Evolutionary conservation across 345 rosid genomes (phyloP), one percentile per base, ranked within the genome.

Genomic region (Brassica incana): DNA sequence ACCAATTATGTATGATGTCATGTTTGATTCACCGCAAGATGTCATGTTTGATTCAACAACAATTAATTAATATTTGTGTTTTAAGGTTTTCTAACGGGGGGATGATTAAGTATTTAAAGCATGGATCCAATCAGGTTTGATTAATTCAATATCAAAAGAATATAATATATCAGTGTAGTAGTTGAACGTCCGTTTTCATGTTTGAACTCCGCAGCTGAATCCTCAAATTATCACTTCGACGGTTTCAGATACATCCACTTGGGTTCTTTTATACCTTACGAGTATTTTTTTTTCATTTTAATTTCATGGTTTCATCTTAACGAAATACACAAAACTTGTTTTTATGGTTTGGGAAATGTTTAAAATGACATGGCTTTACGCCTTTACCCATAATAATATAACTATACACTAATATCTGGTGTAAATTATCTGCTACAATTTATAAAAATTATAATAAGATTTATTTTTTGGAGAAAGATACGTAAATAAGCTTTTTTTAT

Each of bases 161-260:
- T 29, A 45, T 1, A 40, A 61, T 30, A 33, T 30, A 61, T 30
- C 27, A 59, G 69, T 61, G 5, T 23, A 27, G 72, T 56, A 15
- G 81, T 36, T 78, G 33, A 11, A 48, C 54, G 23, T 33, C 35
- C 81, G 14, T 78, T 78, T 78, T 71, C 72, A 54, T 36, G 66
- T 36, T 64, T 71, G 76, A 64, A 52, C 65, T 52, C 81, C 2
- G 66, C 65, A 78, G 81, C 71, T 54, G 30, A 77, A 78, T 71
- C 59, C 71, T 78, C 32, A 52, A 11, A 33, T 4, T 2, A 71
- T 23, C 70, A 48, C 20, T 63, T 70, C 56, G 12, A 20, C 76
- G 59, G 65, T 35, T 78, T 78, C 72, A 64, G 45, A 71, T 78
- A 15, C 45, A 52, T 50, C 69, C 16, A 5, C 36, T 62, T 68